Evolutionary conservation across 2,329 filamentous ascomycete species (phyloP).

Genomic region (Fusarium duplospermum): DNA sequence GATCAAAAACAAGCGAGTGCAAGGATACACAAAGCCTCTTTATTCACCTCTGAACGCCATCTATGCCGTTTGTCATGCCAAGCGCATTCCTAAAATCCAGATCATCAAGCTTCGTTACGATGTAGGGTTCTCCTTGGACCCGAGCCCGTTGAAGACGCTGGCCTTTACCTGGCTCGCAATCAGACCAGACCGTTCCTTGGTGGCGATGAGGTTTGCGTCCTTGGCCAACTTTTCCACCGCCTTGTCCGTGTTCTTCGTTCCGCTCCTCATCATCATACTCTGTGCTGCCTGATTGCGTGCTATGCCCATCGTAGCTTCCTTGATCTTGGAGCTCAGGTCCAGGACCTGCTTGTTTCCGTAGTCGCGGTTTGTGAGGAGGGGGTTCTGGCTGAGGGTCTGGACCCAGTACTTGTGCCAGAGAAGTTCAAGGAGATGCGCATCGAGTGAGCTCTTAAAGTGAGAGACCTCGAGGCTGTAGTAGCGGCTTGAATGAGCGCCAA

Average conservation of each 20-base stretch:
- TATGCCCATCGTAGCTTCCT: conserved; percentile 65
- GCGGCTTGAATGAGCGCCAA: conserved; percentile 88
- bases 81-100: conserved; percentile 31
- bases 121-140: conserved; percentile 33
- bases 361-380: conserved; percentile 90
- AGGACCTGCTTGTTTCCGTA: conserved; percentile 93
- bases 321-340: conserved; percentile 86
- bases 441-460: conserved; percentile 93
- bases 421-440: conserved; percentile 85
- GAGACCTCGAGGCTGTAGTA: conserved; percentile 95
- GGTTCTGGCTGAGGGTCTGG: conserved; percentile 90
- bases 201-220: conserved; percentile 70
- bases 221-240: conserved; percentile 70
- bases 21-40: conserved; percentile 18
- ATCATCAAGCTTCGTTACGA: conserved; percentile 24
- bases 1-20: neutral
- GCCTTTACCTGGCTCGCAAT: conserved; percentile 73
- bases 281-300: conserved; percentile 42
- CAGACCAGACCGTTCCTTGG: conserved; percentile 72
- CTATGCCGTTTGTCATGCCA: conserved; percentile 41
- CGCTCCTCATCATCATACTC: conserved; percentile 41
- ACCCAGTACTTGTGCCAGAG: conserved; percentile 99
- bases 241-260: conserved; percentile 51
- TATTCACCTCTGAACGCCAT: conserved; percentile 46
- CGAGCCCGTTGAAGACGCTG: conserved; percentile 66